Base-by-base conservation (phyloP, 768 basidiomycete genomes). In the Tulasnella calospora region DNA sequence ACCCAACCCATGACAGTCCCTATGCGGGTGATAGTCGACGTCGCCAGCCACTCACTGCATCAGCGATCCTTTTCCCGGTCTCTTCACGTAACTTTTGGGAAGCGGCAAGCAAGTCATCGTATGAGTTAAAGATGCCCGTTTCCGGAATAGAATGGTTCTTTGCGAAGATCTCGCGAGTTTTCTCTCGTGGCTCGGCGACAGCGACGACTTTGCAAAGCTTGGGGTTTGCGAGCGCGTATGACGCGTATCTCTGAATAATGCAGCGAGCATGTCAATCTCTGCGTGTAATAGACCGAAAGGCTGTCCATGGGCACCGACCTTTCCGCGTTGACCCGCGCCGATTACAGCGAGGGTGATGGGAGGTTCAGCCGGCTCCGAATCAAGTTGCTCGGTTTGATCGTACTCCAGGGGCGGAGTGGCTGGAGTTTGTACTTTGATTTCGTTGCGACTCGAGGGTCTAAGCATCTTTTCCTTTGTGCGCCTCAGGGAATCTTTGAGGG, bases 271-370 rank as follows among this genome's bases (percentile, higher is more conserved):
- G 41, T 57, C 40, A 36, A 19, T 8, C 10, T 30, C 47, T 55
- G 36, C 47, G 55, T 44, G 41, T 9, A 23, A 51, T 23, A 23
- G 21, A 23, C 21, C 47, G 27, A 73, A 21, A 73, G 72, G 79
- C 27, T 55, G 3, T 10, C 36, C n/a, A 36, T n/a, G 35, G 21
- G 23, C 8, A 80, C 84, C 46, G 79, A 94, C 94, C 85, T 87
- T 88, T 74, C 94, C 95, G 77, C 95, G 90, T 83, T 93, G 90
- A 8, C 95, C 95, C 81, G 93, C 94, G 27, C 95, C 95, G 41
- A 96, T 84, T 79, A 96, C 85, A 19, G 90, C 94, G 46, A 96
- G 81, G 0, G 93, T 95, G 69, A 95, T 85, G 15, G 90, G 89
- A 35, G 51, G 79, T 55, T 33, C 36, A 10, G 75, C 36, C 40